Conservation (phyloP, 768 basidiomycete genomes). For the Neoboletus subvelutipes region DNA sequence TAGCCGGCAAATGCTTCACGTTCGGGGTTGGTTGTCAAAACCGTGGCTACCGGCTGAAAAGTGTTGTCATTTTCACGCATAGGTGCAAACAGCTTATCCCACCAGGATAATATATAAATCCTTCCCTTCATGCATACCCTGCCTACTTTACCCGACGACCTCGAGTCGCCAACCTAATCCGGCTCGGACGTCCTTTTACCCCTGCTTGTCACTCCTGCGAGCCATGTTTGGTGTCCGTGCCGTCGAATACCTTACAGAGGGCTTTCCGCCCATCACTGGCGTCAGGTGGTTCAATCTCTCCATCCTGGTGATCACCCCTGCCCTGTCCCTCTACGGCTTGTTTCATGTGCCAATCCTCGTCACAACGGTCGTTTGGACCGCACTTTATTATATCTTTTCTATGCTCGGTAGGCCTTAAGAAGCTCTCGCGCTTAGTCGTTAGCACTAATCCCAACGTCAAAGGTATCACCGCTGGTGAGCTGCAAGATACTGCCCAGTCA, state of each 20-base stretch:
- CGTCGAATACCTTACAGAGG: slow-evolving; percentile 18
- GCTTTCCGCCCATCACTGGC: slow-evolving; percentile 50
- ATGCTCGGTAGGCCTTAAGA: slow-evolving; percentile 61
- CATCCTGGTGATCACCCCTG: slow-evolving; percentile 69
- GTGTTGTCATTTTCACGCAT: slow-evolving; percentile 19
- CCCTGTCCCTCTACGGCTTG: slow-evolving; percentile 67
- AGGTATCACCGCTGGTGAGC: slow-evolving; percentile 52
- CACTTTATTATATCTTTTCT: slow-evolving; percentile 80
- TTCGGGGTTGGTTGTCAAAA: slow-evolving; percentile 11
- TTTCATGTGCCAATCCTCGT: slow-evolving; percentile 43
- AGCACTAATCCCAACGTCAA: slow-evolving; percentile 11
- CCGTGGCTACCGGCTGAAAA: slow-evolving; percentile 25
- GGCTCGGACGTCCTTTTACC: neutral
- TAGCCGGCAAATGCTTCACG: slow-evolving; percentile 5
- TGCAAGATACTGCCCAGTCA: neutral
- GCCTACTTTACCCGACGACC: slow-evolving; percentile 17
- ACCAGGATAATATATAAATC: slow-evolving; percentile 30
- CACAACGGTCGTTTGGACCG: slow-evolving; percentile 60
- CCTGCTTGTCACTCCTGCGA: slow-evolving; percentile 1
- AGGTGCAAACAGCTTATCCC: slow-evolving; percentile 19
- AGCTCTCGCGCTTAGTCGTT: slow-evolving; percentile 7
- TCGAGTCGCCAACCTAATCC: slow-evolving; percentile 9
- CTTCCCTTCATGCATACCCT: slow-evolving; percentile 9
- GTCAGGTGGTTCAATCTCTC: slow-evolving; percentile 78
- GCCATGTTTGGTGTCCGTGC: slow-evolving; percentile 12